Base-by-base conservation (phyloP, 176 grass and related monocot species). In the Pharus latifolius region DNA sequence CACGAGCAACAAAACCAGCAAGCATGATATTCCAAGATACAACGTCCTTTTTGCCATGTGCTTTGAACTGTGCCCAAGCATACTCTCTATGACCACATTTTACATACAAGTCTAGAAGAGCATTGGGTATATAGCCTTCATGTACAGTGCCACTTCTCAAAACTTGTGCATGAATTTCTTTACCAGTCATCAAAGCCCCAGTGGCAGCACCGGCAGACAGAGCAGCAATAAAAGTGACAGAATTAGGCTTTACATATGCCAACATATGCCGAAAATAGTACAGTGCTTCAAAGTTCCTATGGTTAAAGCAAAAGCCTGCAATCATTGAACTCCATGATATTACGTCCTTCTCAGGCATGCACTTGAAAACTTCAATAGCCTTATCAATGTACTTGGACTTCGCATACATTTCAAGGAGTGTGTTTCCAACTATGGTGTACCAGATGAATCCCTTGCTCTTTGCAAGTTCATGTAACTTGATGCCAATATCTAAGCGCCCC, bases 1-100 rank as follows among this genome's bases (percentile, higher is more conserved):
- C 87, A 70, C 81, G 71, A 57, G 54, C 77, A 51, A 77, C 84
- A 85, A 90, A 88, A 67, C 94, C 89, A 53, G 79, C 72, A 45
- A 98, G 84, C 89, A 98, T 90, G 57, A 65, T 98, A 70, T 98
- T 98, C 86, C 83, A 98, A 6, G 94, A 98, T 28, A 98, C 89
- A 62, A 90, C 80, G 57, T 98, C 86, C 62, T 75, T 87, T 70
- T 78, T 52, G 77, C 74, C 50, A 35, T 83, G 78, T 3, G 18
- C 63, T 35, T 69, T 82, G 56, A 93, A 98, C 77, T 90, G 94
- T 19, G 75, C 60, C 86, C 86, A 90, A 70, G 94, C 89, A 75
- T 77, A 81, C 50, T 81, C 59, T 24, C 72, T 98, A 66, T 88
- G 85, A 37, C 89, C 94, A 83, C 89, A 98, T 71, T 98, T 98